phyloP scores from a whole-genome alignment of 441 rosid genomes.

The Adansonia rubrostipa region DNA sequence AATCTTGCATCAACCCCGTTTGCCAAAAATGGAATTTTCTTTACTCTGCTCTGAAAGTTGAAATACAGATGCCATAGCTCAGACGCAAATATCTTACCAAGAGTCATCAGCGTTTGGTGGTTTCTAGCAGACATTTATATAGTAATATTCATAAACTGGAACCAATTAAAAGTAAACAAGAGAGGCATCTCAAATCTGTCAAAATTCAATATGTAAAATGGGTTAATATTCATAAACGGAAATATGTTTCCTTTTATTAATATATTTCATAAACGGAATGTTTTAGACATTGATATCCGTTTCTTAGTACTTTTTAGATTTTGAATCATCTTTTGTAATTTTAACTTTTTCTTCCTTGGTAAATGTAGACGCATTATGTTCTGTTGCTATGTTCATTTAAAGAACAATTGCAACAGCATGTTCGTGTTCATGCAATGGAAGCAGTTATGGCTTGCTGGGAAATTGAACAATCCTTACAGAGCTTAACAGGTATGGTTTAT shows the following conservation, averaged over 20 bases:
- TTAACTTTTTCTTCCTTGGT: conserved; percentile 24
- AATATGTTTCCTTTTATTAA: not conserved
- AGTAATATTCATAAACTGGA: too few relatives aligned
- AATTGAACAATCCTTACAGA: conserved; percentile 94
- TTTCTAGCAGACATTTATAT: too few relatives aligned
- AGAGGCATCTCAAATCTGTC: too few relatives aligned
- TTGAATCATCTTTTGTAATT: not conserved
- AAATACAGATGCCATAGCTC: too few relatives aligned
- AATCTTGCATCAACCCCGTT: too few relatives aligned
- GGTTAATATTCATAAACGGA: too few relatives aligned
- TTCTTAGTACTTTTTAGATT: not conserved
- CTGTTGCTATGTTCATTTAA: conserved; percentile 92
- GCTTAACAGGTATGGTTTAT: conserved; percentile 73
- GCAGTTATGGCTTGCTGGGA: conserved; percentile 99
- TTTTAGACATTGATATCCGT: not conserved
- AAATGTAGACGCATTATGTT: conserved; percentile 86
- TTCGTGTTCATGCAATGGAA: conserved; percentile 99
- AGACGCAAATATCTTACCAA: too few relatives aligned
- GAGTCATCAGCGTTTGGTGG: too few relatives aligned
- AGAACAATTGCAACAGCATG: conserved; percentile 99
- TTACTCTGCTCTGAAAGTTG: not conserved
- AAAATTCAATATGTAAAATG: too few relatives aligned
- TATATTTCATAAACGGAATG: not conserved
- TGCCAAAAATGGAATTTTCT: not conserved
- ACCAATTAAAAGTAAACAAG: too few relatives aligned